Base-by-base conservation (phyloP, 306 rosid species). In the Trifolium repens region DNA sequence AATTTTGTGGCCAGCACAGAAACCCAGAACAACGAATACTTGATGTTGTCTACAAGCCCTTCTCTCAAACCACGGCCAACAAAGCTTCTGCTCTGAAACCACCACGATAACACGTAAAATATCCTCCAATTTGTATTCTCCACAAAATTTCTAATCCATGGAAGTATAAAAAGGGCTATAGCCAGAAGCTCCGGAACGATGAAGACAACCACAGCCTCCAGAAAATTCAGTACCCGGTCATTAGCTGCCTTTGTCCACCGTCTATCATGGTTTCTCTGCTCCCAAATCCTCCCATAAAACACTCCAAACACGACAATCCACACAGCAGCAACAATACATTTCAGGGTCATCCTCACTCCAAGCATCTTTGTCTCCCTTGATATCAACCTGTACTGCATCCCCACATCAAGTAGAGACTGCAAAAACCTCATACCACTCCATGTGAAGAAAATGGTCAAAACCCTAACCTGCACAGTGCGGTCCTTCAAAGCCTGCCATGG, bases 21-120 rank as follows among this genome's bases (percentile, higher is more conserved):
- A 79, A 89, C 61, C 98, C 98, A 93, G 86, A 93, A 93, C 76
- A 93, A 34, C 39, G 84, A 67, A 75, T 89, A 93, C 89, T 87
- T 89, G 4, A 93, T 53, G 79, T 93, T 93, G 83, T 93, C 97
- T 39, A 88, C 53, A 27, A 91, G 90, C 64, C 97, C 97, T 86
- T 93, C 98, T 80, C 98, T 87, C 90, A 93, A 71, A 77, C 97
- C 98, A 73, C 98, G 97, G 26, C 98, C 98, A 69, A 91, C 98
- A 82, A 91, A 93, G 52, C 81, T 85, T 82, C 92, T 85, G 80
- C 94, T 87, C 82, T 91, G 96, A 76, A 91, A 93, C 98, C 98
- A 93, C 98, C 98, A 93, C 1, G 94, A 87, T 53, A 93, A 75
- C 82, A 85, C 66, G 84, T 90, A 86, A 84, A 93, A 91, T 16